Base-by-base conservation (phyloP, 2,329 filamentous ascomycete species). In the Botrytis tulipae region DNA sequence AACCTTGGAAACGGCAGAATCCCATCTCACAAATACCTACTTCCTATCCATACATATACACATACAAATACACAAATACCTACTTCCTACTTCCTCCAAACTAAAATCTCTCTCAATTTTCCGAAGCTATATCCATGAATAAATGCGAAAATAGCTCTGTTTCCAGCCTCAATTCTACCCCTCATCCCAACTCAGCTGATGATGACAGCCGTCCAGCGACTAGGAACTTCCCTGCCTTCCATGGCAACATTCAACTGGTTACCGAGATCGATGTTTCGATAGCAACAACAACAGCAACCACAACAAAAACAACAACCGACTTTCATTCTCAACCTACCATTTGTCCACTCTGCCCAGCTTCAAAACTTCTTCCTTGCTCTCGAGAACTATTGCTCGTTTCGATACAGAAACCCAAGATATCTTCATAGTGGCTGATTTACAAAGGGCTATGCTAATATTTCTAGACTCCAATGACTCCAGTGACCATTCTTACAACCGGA, bases 131-230 rank as follows among this genome's bases (percentile, higher is more conserved):
- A 66, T 48, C 63, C 63, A 37, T 67, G 63, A 67, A 51, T 37
- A 9, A 32, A 46, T 2, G 35, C 8, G 22, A 35, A 32, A 46
- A 65, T 46, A 35, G 63, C 44, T 66, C 44, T 29, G 46, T 66
- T 25, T 48, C 18, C 63, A 18, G 5, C 16, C 44, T 6, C 20
- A 10, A n/a, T 3, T 42, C 48, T 70, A 57, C 25, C 35, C 35
- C 69, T 71, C 69, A 71, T 54, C 69, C 40, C 59, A 32, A 46
- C 54, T 70, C 68, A 71, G 69, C 69, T 71, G 69, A 63, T 63
- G 25, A 48, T 51, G 42, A 54, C 57, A 48, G 32, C 57, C 51
- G 18, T 51, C 29, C 20, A 25, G 35, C 44, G 22, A 44, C 63
- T 66, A 48, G 63, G 63, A 37, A 6, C 9, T 48, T 48, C 62